A percentile compares a stretch with the other conserved stretches of the same genome.
Evolutionary conservation across 768 basidiomycete species (phyloP).

Genomic region (Boletus coccyginus): DNA sequence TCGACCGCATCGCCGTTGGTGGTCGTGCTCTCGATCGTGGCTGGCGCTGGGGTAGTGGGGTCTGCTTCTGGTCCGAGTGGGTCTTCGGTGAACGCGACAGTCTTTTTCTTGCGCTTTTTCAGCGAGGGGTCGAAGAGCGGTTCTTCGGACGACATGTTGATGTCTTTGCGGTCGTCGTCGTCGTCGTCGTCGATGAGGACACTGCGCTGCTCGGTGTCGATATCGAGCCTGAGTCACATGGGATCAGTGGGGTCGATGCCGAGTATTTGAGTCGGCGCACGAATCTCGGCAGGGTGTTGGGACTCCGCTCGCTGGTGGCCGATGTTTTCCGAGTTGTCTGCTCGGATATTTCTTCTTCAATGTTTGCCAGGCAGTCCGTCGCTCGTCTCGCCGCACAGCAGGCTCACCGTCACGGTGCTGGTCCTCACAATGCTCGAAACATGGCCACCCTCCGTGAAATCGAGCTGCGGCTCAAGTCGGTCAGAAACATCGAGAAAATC

Average conservation of each 20-base stretch:
- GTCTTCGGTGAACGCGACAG: slow-evolving; percentile 81
- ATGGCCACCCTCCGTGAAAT: slow-evolving; percentile 99
- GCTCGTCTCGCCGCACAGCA: slow-evolving; percentile 42
- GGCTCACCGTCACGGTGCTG: slow-evolving; percentile 36
- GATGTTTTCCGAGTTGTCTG: slow-evolving; percentile 27
- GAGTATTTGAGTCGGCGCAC: slow-evolving; percentile 23
- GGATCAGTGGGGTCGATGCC: slow-evolving; percentile 20
- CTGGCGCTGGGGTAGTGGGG: slow-evolving; percentile 75
- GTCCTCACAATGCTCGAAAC: slow-evolving; percentile 60
- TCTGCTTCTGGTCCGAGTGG: slow-evolving; percentile 80
- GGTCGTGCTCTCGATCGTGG: slow-evolving; percentile 66
- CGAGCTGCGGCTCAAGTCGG: slow-evolving; percentile 93
- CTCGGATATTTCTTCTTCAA: slow-evolving; percentile 17
- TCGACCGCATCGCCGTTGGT: slow-evolving; percentile 71
- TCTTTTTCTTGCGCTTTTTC: slow-evolving; percentile 87
- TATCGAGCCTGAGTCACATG: slow-evolving; percentile 4
- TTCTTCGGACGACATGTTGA: slow-evolving; percentile 59
- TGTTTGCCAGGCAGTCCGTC: slow-evolving; percentile 52
- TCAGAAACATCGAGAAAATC: slow-evolving; percentile 99
- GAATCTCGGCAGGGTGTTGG: slow-evolving; percentile 18
- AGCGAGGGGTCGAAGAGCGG: slow-evolving; percentile 82
- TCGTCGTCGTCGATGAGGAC: slow-evolving; percentile 17
- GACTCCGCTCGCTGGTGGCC: slow-evolving; percentile 30
- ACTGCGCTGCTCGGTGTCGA: slow-evolving; percentile 5
- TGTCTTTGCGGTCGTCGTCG: slow-evolving; percentile 15